phyloP scores from a whole-genome alignment of 805 yeast genomes.

The Candida rishiriensis region DNA sequence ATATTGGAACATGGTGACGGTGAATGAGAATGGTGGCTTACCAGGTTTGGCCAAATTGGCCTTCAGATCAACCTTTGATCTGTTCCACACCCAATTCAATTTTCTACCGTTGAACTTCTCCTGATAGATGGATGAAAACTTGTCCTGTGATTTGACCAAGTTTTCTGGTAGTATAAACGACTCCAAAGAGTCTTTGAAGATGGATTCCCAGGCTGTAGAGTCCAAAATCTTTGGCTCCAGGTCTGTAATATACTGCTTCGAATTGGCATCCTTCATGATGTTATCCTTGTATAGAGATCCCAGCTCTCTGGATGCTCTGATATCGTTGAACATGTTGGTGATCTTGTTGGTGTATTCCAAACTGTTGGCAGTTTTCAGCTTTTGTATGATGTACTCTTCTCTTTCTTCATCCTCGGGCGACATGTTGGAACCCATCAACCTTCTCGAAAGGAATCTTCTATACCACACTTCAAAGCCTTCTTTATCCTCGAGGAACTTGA shows the following conservation, averaged over 20 bases:
- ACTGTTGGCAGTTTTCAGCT: constrained; percentile 84
- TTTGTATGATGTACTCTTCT: constrained; percentile 81
- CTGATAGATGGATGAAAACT: constrained; percentile 64
- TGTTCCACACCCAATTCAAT: constrained; percentile 93
- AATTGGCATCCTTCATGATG: constrained; percentile 10
- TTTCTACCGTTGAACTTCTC: constrained; percentile 81
- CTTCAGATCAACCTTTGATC: constrained; percentile 86
- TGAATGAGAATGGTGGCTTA: constrained; percentile 74
- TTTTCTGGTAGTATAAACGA: constrained; percentile 64
- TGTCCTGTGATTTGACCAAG: constrained; percentile 58
- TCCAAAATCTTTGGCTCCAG: constrained; percentile 31
- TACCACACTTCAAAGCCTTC: constrained; percentile 94
- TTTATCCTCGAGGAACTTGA: constrained; percentile 86
- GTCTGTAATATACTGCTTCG: constrained; percentile 23
- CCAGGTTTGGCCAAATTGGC: constrained; percentile 81
- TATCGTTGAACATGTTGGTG: constrained; percentile 94
- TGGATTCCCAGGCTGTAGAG: constrained; percentile 29
- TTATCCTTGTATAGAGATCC: constrained; percentile 35
- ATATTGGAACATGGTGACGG: constrained; percentile 82
- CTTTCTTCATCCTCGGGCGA: constrained; percentile 80
- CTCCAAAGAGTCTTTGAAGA: constrained; percentile 29
- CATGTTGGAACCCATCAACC: constrained; percentile 71
- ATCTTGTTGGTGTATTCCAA: constrained; percentile 90
- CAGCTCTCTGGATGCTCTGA: constrained; percentile 76
- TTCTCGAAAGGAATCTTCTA: constrained; percentile 80